A percentile compares a stretch with the other conserved stretches of the same genome.
Conservation (phyloP, 129 eudicot genomes). For the Centrapalus pauciflorus region DNA sequence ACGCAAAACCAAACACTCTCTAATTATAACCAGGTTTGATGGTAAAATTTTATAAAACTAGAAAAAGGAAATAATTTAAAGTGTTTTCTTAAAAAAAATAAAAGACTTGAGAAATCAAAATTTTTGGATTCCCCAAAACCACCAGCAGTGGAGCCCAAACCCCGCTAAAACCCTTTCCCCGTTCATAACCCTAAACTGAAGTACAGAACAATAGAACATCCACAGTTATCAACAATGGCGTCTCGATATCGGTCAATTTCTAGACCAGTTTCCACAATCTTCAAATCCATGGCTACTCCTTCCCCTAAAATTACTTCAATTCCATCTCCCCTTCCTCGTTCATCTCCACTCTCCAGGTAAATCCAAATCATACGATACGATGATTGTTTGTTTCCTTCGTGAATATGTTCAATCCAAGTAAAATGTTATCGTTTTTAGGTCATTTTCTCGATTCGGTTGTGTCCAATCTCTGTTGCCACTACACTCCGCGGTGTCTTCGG, state of each 20-base stretch:
- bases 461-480: slow-evolving; percentile 70
- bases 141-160: too few relatives aligned
- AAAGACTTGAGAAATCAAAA: too few relatives aligned
- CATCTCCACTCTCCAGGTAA: slow-evolving; percentile 30
- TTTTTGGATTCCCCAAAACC: too few relatives aligned
- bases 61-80: too few relatives aligned
- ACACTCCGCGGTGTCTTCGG: slow-evolving; percentile 66
- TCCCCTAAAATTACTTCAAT: slow-evolving; percentile 37
- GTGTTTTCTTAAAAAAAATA: too few relatives aligned
- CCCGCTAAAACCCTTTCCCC: slow-evolving; percentile 21
- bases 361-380: neutral
- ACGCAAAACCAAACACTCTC: too few relatives aligned
- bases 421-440: slow-evolving; percentile 28
- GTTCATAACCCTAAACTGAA: slow-evolving; percentile 22
- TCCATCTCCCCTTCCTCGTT: slow-evolving; percentile 34
- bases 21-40: too few relatives aligned
- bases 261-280: slow-evolving; percentile 47
- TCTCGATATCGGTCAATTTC: slow-evolving; percentile 53
- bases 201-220: too few relatives aligned
- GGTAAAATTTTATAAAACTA: too few relatives aligned
- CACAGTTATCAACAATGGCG: slow-evolving; percentile 48
- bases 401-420: neutral
- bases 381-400: neutral
- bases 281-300: slow-evolving; percentile 50
- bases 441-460: slow-evolving; percentile 54